Evolutionary conservation across 2,329 filamentous ascomycete genomes (phyloP).

Genomic region (Claviceps sp.): DNA sequence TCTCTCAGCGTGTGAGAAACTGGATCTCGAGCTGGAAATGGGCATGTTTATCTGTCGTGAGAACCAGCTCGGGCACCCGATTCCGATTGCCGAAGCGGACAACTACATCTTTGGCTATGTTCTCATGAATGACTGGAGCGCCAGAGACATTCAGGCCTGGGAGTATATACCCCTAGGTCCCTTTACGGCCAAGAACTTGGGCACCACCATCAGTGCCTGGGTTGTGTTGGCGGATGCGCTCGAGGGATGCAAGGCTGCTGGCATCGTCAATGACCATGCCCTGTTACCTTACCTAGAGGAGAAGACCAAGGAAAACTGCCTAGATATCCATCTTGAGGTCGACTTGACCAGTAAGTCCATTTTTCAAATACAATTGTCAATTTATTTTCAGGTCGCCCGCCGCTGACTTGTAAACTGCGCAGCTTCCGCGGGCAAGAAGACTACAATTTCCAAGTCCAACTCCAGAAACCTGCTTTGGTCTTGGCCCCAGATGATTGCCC

Average conservation of each 20-base stretch:
- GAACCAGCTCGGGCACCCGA: conserved; percentile 53
- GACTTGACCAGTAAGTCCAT: conserved; percentile 23
- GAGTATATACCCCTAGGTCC: conserved; percentile 51
- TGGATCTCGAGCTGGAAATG: conserved; percentile 70
- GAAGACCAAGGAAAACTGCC: conserved; percentile 22
- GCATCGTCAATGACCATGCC: conserved; percentile 20
- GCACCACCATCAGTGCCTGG: conserved; percentile 49
- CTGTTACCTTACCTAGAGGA: conserved; percentile 41
- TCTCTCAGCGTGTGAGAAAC: conserved; percentile 42
- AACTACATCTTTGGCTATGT: conserved; percentile 59
- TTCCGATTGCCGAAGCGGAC: conserved; percentile 53
- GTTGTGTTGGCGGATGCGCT: conserved; percentile 47
- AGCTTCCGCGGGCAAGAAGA: conserved; percentile 20
- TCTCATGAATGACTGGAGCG: conserved; percentile 51
- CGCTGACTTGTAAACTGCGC: not conserved
- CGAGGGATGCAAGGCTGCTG: conserved; percentile 13
- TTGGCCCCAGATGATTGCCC: conserved; percentile 72
- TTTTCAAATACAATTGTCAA: not conserved
- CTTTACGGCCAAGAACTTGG: conserved; percentile 48
- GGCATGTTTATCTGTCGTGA: conserved; percentile 58
- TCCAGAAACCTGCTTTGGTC: conserved; percentile 52
- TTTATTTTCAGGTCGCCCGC: too few relatives aligned
- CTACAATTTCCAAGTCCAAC: conserved; percentile 20
- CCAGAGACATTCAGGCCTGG: conserved; percentile 46
- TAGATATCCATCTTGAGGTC: conserved; percentile 25